Evolutionary conservation across 192 early-diverging fungal genomes (phyloP), one percentile per base, ranked within the genome.

Genomic region (Coemansia sp.): DNA sequence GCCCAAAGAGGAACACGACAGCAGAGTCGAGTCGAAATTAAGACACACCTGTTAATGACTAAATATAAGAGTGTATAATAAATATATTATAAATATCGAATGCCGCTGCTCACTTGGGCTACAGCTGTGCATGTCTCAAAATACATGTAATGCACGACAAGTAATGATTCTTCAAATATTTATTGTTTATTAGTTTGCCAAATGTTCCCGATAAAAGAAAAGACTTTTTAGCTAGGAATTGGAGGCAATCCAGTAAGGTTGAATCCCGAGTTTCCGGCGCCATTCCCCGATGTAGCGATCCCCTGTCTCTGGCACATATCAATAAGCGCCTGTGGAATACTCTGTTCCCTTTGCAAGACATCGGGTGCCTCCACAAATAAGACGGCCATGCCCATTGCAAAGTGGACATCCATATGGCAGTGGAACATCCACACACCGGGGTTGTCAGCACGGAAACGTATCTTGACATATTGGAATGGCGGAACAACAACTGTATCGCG

Each of bases 361-460:
- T 83, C 81, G 10, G 92, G 91, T 2, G 90, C 89, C 77, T 92
- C 91, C 60, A 94, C 76, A 73, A 95, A 71, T 2, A 83, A 76
- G 33, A 87, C 85, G 15, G 85, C 89, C 65, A 94, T 83, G 47
- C 94, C 94, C 60, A 89, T 73, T n/a, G 87, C 84, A 62, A 93
- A 81, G 38, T 86, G 85, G 34, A 75, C 68, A 29, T 77, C 74
- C 44, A 70, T 43, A 73, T 92, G 93, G 80, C 93, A 95, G 78
- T 95, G 94, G 82, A 94, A 87, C 49, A 90, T 71, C 93, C 93
- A 96, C 20, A 88, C 87, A 13, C 93, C 94, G 5, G 92, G 91
- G 72, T 95, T 95, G 75, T 94, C 87, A 15, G 91, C 90, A 20
- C 78, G 41, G 72, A 93, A 93, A 18, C 92, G 84, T 33, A 95